phyloP scores from a whole-genome alignment of 2,329 filamentous ascomycete species.

The Xylariaceae sp. region DNA sequence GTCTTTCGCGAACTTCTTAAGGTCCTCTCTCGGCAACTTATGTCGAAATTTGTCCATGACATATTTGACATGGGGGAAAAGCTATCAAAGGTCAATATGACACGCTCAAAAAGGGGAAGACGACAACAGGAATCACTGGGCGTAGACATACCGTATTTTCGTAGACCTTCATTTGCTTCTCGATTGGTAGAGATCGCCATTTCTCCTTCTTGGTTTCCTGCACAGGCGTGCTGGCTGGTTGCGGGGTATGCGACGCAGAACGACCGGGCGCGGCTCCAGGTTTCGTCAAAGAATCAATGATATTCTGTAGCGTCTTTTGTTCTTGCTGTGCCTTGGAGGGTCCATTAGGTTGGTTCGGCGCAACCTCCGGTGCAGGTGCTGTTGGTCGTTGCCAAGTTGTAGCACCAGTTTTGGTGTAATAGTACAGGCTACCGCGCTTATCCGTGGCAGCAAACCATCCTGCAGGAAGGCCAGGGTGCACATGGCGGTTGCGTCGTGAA shows the following conservation, averaged over 20 bases:
- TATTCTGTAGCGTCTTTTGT: conserved; percentile 73
- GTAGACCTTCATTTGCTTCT: conserved; percentile 93
- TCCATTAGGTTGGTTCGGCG: conserved; percentile 54
- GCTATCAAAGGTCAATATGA: conserved; percentile 41
- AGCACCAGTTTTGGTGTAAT: conserved; percentile 71
- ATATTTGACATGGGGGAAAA: conserved; percentile 79
- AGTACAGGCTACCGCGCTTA: conserved; percentile 69
- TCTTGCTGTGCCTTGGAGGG: conserved; percentile 60
- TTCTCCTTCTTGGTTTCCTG: conserved; percentile 62
- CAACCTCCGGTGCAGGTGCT: conserved; percentile 56
- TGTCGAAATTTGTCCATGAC: conserved; percentile 82
- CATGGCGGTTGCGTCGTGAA: conserved; percentile 51
- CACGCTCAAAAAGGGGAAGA: conserved; percentile 6
- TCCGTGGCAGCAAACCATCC: conserved; percentile 82
- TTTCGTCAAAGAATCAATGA: conserved; percentile 79
- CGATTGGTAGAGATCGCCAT: conserved; percentile 63
- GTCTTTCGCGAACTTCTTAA: conserved; percentile 59
- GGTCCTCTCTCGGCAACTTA: conserved; percentile 75
- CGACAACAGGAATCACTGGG: neutral
- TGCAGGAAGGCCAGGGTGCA: conserved; percentile 54
- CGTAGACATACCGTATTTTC: conserved; percentile 72
- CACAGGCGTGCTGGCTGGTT: conserved; percentile 45
- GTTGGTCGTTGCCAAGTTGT: conserved; percentile 81
- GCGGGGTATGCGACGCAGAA: conserved; percentile 58
- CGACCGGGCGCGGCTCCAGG: conserved; percentile 52